phyloP scores from a whole-genome alignment of 2,329 filamentous ascomycete species.

The Cladosporium sp. region DNA sequence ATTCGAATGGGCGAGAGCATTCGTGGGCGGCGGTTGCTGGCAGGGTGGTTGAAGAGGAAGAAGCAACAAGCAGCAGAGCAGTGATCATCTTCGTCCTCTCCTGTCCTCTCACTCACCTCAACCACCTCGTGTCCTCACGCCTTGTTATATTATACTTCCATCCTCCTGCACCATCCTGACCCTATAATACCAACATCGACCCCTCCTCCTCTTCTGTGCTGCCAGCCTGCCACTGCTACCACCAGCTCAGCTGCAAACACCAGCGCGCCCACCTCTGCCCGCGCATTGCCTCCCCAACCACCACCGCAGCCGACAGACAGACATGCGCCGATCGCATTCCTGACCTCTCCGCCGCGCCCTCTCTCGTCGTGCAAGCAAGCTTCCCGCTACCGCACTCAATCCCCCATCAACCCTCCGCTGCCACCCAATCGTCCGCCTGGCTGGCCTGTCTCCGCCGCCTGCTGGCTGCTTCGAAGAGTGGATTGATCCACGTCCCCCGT shows the following conservation, averaged over 20 bases:
- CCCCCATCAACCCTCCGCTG: background rate
- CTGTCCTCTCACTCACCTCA: background rate
- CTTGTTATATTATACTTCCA: background rate
- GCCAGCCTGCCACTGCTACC: background rate
- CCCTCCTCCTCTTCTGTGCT: background rate
- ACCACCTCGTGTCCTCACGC: background rate
- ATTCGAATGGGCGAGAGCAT: background rate
- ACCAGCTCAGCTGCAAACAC: background rate
- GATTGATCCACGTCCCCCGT: conserved; percentile 12
- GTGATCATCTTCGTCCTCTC: background rate
- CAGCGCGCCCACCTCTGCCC: background rate
- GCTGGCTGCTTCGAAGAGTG: background rate
- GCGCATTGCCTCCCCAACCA: background rate
- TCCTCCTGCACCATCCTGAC: background rate
- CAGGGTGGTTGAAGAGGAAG: background rate
- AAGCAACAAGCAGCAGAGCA: background rate
- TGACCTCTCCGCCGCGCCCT: conserved; percentile 1
- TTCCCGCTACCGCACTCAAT: conserved; percentile 10
- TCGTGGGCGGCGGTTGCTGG: background rate
- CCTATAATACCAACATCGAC: background rate
- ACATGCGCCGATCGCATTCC: conserved; percentile 8
- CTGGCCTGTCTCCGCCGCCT: background rate
- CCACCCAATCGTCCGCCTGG: conserved; percentile 12
- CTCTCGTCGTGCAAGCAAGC: background rate
- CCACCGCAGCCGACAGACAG: background rate